Percentiles rank a stretch among this genome's conserved stretches.
These are phyloP conservation scores for Alternaria sp. DNA, from an alignment of 2,329 filamentous ascomycete species.

Conservation along the genomic window DNA sequence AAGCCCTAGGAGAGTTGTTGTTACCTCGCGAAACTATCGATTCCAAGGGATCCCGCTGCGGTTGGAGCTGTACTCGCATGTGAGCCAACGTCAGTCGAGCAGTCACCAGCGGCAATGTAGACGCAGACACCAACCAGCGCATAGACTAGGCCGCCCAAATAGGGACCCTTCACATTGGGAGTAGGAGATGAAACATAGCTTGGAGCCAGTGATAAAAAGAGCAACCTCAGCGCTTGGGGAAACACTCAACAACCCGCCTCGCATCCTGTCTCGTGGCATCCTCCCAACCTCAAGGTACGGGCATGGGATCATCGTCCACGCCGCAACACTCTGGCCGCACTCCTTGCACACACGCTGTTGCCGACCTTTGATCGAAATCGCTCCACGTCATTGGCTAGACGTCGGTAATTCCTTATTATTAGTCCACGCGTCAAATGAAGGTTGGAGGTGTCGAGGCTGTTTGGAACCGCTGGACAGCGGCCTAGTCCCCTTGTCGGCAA, in stretches of 20 bases:
- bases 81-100: constrained; percentile 7
- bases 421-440: constrained; percentile 11
- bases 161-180: constrained; percentile 29
- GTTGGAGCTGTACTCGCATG: constrained; percentile 2
- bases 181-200: constrained; percentile 39
- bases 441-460: constrained; percentile 13
- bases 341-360: constrained; percentile 11
- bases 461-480: constrained; percentile 19
- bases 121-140: constrained; percentile 22
- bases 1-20: not conserved
- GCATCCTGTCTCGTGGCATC: constrained; percentile 18
- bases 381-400: constrained; percentile 7
- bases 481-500: constrained; percentile 37
- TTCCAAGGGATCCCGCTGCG: not conserved
- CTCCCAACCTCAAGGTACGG: not conserved
- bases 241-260: constrained; percentile 11
- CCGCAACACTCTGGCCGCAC: constrained; percentile 19
- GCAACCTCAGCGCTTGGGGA: constrained; percentile 40
- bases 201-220: constrained; percentile 32
- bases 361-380: not conserved
- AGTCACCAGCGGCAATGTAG: constrained; percentile 16
- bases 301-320: constrained; percentile 11
- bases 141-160: constrained; percentile 31
- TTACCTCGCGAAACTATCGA: not conserved
- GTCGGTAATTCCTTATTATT: not conserved